Conservation (phyloP, 257 asterid species). For the Petunia secreta region DNA sequence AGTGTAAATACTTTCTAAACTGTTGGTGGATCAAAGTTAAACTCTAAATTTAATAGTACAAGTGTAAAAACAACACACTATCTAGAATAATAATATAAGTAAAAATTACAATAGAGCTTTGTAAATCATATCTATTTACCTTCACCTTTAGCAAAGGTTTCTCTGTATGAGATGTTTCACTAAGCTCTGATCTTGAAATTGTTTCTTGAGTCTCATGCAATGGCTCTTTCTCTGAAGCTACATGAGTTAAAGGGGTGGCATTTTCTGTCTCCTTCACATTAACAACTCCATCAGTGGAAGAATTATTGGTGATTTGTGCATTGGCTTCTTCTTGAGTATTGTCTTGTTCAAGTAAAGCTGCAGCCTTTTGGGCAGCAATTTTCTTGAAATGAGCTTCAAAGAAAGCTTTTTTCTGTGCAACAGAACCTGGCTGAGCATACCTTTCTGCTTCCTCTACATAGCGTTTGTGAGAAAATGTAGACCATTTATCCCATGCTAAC, state of each 20-base stretch:
- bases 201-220: slow-evolving; percentile 37
- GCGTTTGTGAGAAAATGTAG: slow-evolving; percentile 77
- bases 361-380: slow-evolving; percentile 88
- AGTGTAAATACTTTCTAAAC: too few species aligned
- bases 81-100: not conserved
- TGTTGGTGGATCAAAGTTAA: too few species aligned
- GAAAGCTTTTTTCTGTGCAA: slow-evolving; percentile 95
- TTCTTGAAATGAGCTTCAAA: slow-evolving; percentile 97
- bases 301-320: not conserved
- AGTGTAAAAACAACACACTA: too few species aligned
- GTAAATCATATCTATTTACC: not conserved
- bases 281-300: not conserved
- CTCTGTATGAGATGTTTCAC: slow-evolving; percentile 57
- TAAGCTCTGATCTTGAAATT: slow-evolving; percentile 57
- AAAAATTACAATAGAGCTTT: not conserved
- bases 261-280: slow-evolving; percentile 8
- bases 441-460: slow-evolving; percentile 94
- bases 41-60: too few species aligned
- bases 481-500: slow-evolving; percentile 89
- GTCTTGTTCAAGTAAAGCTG: slow-evolving; percentile 64
- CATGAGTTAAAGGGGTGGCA: not conserved
- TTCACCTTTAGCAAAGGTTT: slow-evolving; percentile 75
- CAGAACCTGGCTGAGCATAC: slow-evolving; percentile 81
- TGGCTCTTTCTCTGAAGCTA: slow-evolving; percentile 31
- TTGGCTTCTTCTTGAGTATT: slow-evolving; percentile 30